Conservation (phyloP, 192 early-diverging fungal genomes). For the Entomortierella parvispora region DNA sequence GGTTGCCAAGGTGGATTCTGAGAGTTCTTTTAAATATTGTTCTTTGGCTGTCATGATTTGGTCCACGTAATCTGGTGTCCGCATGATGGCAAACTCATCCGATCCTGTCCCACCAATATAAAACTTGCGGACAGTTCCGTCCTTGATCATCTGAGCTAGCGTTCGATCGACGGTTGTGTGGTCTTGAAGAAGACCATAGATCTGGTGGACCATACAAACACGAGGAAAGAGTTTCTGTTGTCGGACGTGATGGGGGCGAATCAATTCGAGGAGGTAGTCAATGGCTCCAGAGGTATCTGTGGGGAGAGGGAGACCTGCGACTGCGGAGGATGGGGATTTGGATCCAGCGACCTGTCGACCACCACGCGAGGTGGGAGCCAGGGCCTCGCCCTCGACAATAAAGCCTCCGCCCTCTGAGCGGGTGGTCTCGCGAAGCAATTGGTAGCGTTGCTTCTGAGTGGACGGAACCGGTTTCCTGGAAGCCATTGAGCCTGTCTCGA, state of each 20-base stretch:
- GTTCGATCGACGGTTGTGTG: conserved; percentile 56
- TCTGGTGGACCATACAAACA: conserved; percentile 58
- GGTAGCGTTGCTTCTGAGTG: conserved; percentile 27
- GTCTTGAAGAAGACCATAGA: conserved; percentile 54
- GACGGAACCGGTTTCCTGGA: background rate
- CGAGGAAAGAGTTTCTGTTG: conserved; percentile 42
- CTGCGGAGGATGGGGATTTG: background rate
- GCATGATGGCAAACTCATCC: conserved; percentile 59
- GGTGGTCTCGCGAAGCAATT: conserved; percentile 9
- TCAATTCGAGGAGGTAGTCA: conserved; percentile 17
- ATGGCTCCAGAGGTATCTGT: conserved; percentile 23
- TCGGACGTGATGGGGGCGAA: conserved; percentile 11
- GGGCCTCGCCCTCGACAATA: no score
- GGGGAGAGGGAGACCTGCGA: conserved; percentile 2
- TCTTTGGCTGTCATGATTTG: conserved; percentile 51
- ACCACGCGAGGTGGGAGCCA: no score
- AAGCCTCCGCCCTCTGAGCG: background rate
- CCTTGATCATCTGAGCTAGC: conserved; percentile 49
- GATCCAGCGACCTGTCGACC: background rate
- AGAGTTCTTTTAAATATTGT: conserved; percentile 33
- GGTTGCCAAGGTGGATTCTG: background rate
- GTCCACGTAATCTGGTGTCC: conserved; percentile 42
- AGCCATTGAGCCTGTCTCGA: background rate
- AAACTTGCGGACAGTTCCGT: conserved; percentile 50
- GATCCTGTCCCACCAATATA: conserved; percentile 54